Base-by-base conservation (phyloP, 305 asterid genomes). In the Fraxinus sp. region DNA sequence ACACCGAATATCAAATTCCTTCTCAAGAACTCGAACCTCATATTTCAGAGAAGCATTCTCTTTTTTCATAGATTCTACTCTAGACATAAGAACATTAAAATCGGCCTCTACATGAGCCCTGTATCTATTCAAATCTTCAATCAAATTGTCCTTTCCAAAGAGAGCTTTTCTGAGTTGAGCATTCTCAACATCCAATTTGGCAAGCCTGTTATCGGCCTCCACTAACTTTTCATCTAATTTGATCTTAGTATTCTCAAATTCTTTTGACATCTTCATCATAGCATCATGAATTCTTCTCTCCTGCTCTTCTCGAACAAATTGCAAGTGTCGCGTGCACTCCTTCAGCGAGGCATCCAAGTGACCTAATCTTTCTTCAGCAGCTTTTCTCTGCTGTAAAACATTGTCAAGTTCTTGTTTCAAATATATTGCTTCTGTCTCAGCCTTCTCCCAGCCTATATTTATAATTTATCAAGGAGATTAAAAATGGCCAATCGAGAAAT, bases 321-420 rank as follows among this genome's bases (percentile, higher is more conserved):
- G 93, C 68, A 93, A 80, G 88, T 94, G 97, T 88, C 89, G 95
- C 98, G 90, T 92, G 55, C 99, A 94, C 80, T 95, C 93, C 90
- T 91, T 95, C 75, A 95, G 85, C n/a, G 98, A 98, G 66, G 92
- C 97, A 77, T 94, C 98, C 89, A 95, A 83, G 79, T 88, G 94
- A 83, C 79, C 83, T 78, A 90, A 49, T 83, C 92, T 90, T 81
- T 93, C 92, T 59, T 91, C 97, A 33, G 88, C 85, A 20, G 86
- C 91, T 66, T 86, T 82, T 84, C 78, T 91, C 89, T 88, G 92
- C 46, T 88, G 90, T 44, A 82, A 74, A 78, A 84, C 91, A 73
- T 78, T 89, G 36, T 92, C 95, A 37, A 93, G 89, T 70, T 94
- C 97, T 86, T 88, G 90, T 88, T 88, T 93, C 86, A 88, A 71